A percentile compares a stretch with the other conserved stretches of the same genome.
These are phyloP conservation scores for Aspergillus bertholletiae DNA, from an alignment of 495 filamentous ascomycete genomes.

Conservation along the genomic window DNA sequence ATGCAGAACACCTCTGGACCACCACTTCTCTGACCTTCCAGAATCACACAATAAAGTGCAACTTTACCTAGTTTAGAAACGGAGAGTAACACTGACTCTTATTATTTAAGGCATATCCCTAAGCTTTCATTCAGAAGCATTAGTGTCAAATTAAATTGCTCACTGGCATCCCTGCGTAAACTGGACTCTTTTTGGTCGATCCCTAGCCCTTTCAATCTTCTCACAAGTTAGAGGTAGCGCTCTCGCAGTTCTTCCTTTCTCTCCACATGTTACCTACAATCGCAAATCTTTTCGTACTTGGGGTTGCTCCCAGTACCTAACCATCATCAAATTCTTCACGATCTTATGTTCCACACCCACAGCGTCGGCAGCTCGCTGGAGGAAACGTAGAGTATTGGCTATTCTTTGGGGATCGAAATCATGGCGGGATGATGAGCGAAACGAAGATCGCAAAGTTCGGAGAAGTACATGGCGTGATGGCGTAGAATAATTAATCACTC, in stretches of 20 bases:
- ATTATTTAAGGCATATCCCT: slow-evolving; percentile 62
- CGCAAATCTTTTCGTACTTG: slow-evolving; percentile 30
- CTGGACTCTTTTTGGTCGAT: slow-evolving; percentile 23
- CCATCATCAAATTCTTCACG: slow-evolving; percentile 66
- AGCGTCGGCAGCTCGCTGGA: slow-evolving; percentile 61
- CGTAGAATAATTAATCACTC: slow-evolving; percentile 74
- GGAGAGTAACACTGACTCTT: not conserved
- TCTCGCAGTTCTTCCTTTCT: not conserved
- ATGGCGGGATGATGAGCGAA: slow-evolving; percentile 53
- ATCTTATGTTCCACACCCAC: slow-evolving; percentile 78
- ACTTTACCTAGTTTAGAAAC: not conserved
- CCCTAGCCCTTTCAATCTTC: slow-evolving; percentile 30
- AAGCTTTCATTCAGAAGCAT: slow-evolving; percentile 70
- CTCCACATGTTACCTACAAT: slow-evolving; percentile 26
- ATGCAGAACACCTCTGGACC: too few species aligned
- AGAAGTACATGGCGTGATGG: slow-evolving; percentile 68
- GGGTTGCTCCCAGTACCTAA: slow-evolving; percentile 55
- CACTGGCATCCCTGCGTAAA: slow-evolving; percentile 36
- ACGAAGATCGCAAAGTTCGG: slow-evolving; percentile 63
- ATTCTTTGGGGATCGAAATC: slow-evolving; percentile 60
- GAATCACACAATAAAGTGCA: not conserved
- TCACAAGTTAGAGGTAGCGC: slow-evolving; percentile 17
- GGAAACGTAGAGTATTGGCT: slow-evolving; percentile 71
- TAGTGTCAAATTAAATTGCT: slow-evolving; percentile 64
- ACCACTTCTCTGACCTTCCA: not conserved